phyloP scores from a whole-genome alignment of 257 asterid genomes.

The Pogostemon cablin region DNA sequence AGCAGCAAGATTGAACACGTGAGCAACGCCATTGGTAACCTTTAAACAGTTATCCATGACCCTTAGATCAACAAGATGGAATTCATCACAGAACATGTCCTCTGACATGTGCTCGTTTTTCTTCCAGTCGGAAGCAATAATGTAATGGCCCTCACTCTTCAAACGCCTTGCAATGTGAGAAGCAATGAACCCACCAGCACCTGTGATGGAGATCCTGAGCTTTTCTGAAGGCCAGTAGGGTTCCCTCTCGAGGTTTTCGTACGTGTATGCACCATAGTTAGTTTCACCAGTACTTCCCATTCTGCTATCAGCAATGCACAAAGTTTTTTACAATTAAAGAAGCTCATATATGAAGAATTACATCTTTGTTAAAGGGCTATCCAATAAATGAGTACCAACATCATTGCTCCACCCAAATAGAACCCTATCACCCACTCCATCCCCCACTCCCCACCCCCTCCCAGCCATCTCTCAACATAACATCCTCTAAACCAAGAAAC shows the following conservation, averaged over 20 bases:
- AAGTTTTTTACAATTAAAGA: neutral
- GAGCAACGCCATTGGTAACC: conserved; percentile 67
- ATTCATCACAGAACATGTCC: conserved; percentile 86
- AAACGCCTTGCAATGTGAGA: conserved; percentile 86
- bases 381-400: neutral
- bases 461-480: neutral
- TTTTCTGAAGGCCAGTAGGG: conserved; percentile 81
- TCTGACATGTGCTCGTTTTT: conserved; percentile 92
- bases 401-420: neutral
- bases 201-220: conserved; percentile 76
- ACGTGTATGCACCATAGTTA: conserved; percentile 72
- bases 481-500: neutral
- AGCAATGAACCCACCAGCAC: conserved; percentile 89
- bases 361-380: neutral
- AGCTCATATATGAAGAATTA: neutral
- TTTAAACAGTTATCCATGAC: conserved; percentile 89
- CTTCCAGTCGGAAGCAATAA: conserved; percentile 92
- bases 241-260: conserved; percentile 79
- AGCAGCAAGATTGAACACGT: conserved; percentile 87
- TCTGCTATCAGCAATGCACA: conserved; percentile 39
- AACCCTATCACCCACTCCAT: neutral
- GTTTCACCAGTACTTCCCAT: conserved; percentile 69
- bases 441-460: too few species aligned
- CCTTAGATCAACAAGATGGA: conserved; percentile 87
- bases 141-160: conserved; percentile 80